A percentile compares a stretch with the other conserved stretches of the same genome.
These are phyloP conservation scores for Fusarium dimerum DNA, from an alignment of 2,329 filamentous ascomycete genomes.

Conservation along the genomic window DNA sequence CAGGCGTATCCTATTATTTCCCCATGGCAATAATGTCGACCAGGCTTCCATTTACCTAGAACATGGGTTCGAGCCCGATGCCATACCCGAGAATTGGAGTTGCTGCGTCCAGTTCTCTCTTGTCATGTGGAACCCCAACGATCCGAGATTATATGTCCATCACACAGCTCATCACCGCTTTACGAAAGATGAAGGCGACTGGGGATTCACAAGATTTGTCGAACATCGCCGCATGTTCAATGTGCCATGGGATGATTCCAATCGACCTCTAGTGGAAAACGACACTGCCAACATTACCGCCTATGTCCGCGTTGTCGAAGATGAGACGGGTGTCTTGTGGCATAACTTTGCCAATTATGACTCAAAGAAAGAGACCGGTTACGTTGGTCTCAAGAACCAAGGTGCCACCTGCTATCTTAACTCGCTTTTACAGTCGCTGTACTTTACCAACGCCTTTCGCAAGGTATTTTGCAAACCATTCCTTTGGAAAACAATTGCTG, in stretches of 20 bases:
- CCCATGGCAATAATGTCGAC: constrained; percentile 91
- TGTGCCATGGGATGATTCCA: constrained; percentile 68
- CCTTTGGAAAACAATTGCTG: constrained; percentile 8
- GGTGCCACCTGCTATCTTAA: constrained; percentile 91
- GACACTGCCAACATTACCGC: constrained; percentile 79
- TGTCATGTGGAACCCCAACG: constrained; percentile 91
- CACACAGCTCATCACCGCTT: constrained; percentile 92
- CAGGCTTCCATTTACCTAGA: constrained; percentile 95
- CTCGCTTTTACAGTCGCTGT: constrained; percentile 79
- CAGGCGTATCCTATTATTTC: constrained; percentile 94
- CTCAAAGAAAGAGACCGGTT: constrained; percentile 98
- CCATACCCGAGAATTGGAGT: constrained; percentile 89
- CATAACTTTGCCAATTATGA: constrained; percentile 94
- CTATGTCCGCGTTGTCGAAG: constrained; percentile 79
- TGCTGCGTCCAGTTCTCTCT: constrained; percentile 95
- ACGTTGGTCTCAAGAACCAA: constrained; percentile 95
- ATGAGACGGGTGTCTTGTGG: constrained; percentile 87
- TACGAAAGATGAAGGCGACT: constrained; percentile 93
- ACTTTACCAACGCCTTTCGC: constrained; percentile 89
- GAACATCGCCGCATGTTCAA: constrained; percentile 86
- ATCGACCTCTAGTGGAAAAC: constrained; percentile 73
- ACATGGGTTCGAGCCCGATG: constrained; percentile 78
- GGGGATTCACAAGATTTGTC: constrained; percentile 97
- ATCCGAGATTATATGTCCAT: constrained; percentile 81
- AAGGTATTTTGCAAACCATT: constrained; percentile 57